A percentile compares a stretch with the other conserved stretches of the same genome.
Evolutionary conservation across 495 filamentous ascomycete species (phyloP).

Genomic region (Lepidopterella palustris): DNA sequence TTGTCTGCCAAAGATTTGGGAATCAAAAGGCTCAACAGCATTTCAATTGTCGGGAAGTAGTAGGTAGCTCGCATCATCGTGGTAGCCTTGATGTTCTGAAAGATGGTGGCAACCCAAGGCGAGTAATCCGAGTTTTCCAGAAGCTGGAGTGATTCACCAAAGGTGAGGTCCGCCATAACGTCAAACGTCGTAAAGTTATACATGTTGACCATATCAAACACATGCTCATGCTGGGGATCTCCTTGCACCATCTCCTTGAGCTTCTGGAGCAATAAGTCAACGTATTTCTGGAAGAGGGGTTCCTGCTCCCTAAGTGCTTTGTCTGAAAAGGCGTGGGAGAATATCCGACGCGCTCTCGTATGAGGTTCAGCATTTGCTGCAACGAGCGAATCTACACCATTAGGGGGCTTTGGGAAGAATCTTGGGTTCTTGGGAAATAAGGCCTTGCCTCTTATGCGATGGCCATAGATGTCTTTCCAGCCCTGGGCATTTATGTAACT

Average conservation of each 20-base stretch:
- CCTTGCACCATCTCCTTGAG: constrained; percentile 19
- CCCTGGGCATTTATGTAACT: constrained; percentile 47
- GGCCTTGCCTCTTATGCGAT: constrained; percentile 28
- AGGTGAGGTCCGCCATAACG: constrained; percentile 29
- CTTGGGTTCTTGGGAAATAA: constrained; percentile 38
- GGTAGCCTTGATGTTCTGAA: constrained; percentile 16
- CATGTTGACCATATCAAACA: constrained; percentile 26
- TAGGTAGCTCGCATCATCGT: constrained; percentile 3
- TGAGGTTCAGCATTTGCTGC: constrained; percentile 31
- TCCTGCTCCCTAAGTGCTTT: constrained; percentile 44
- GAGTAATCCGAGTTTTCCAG: constrained; percentile 18
- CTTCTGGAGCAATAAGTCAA: constrained; percentile 34
- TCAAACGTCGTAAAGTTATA: constrained; percentile 37
- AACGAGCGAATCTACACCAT: constrained; percentile 22
- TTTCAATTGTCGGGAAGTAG: constrained; percentile 5
- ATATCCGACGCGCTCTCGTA: constrained; percentile 20
- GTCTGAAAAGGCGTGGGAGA: constrained; percentile 35
- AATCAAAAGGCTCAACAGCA: constrained; percentile 1
- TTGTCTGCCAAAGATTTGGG: constrained; percentile 12
- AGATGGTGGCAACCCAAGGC: constrained; percentile 27
- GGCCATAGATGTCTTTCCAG: constrained; percentile 54
- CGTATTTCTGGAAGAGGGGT: constrained; percentile 38
- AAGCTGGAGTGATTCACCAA: constrained; percentile 26
- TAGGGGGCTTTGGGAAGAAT: constrained; percentile 27
- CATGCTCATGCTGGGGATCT: constrained; percentile 7